Percentiles rank a stretch among this genome's conserved stretches.
Conservation (phyloP, 1,139 yeast species). For the Geotrichum histeridarum region DNA sequence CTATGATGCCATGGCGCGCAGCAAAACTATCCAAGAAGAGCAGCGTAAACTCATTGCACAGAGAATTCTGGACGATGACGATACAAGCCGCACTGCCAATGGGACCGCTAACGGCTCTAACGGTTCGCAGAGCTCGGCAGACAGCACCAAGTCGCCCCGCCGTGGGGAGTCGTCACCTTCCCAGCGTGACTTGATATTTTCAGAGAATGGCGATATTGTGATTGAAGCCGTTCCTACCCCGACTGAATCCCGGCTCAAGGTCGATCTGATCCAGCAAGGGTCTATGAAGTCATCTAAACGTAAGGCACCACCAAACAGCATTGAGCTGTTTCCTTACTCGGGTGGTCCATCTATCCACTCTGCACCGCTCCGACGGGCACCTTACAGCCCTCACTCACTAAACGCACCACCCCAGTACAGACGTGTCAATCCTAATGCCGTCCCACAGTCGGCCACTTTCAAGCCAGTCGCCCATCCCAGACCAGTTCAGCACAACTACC, state of each 20-base stretch:
- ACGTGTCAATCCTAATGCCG: neutral
- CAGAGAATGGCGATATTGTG: constrained; percentile 17
- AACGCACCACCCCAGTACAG: neutral
- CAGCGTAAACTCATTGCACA: constrained; percentile 37
- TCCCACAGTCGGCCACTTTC: neutral
- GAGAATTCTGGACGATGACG: constrained; percentile 21
- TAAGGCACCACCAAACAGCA: constrained; percentile 9
- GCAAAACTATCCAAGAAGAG: constrained; percentile 31
- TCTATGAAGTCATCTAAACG: constrained; percentile 11
- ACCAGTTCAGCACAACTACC: neutral
- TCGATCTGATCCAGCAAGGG: neutral
- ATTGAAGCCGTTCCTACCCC: constrained; percentile 21
- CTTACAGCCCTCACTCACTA: constrained; percentile 15
- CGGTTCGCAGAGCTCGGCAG: neutral
- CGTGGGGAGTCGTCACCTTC: no score
- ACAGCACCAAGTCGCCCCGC: neutral
- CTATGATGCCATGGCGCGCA: constrained; percentile 12
- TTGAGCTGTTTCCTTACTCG: constrained; percentile 14
- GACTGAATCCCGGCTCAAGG: constrained; percentile 11
- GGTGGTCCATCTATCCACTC: constrained; percentile 18
- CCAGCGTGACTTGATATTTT: constrained; percentile 12
- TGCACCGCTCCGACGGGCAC: constrained; percentile 19
- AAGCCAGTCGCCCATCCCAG: neutral
- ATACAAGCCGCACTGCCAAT: neutral
- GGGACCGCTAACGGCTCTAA: neutral